These are phyloP conservation scores for Aureoboletus auriporus DNA, from an alignment of 768 basidiomycete species.

Conservation along the genomic window DNA sequence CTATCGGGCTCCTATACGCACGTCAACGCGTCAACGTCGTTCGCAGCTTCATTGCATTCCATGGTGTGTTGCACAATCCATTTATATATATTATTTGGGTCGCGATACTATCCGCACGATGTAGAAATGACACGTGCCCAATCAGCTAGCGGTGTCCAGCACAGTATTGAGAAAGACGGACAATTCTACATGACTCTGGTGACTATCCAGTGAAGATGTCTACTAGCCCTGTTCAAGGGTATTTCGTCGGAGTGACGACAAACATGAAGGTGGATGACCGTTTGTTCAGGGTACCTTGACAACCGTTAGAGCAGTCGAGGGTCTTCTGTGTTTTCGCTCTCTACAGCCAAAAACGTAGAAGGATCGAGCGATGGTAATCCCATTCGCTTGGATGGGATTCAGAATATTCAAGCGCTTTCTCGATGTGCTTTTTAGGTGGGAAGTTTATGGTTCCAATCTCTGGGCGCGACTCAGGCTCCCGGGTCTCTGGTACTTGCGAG, in stretches of 20 bases:
- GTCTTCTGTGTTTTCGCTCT: slow-evolving; percentile 27
- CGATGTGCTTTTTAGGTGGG: slow-evolving; percentile 18
- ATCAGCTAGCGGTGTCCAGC: too few species aligned
- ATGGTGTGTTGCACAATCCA: too few species aligned
- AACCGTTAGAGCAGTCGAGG: slow-evolving; percentile 20
- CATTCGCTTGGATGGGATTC: slow-evolving; percentile 20
- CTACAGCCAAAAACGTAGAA: slow-evolving; percentile 11
- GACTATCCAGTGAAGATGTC: slow-evolving; percentile 7
- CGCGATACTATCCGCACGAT: too few species aligned
- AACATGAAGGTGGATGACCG: slow-evolving; percentile 22
- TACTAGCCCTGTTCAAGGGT: neutral
- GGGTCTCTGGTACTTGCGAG: neutral
- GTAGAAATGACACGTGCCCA: too few species aligned
- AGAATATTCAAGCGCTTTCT: slow-evolving; percentile 25
- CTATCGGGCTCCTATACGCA: too few species aligned
- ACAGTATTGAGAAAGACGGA: neutral
- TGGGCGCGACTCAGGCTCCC: neutral
- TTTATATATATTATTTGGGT: too few species aligned
- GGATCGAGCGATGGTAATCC: slow-evolving; percentile 19
- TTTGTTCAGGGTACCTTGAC: slow-evolving; percentile 26
- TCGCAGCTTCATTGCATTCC: too few species aligned
- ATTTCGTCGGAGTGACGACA: neutral
- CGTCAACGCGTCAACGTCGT: too few species aligned
- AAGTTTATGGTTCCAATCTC: neutral
- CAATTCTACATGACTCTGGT: slow-evolving; percentile 18